A percentile compares a stretch with the other conserved stretches of the same genome.
These are phyloP conservation scores for Aspergillus incahuasiensis DNA, from an alignment of 495 filamentous ascomycete genomes.

Conservation along the genomic window DNA sequence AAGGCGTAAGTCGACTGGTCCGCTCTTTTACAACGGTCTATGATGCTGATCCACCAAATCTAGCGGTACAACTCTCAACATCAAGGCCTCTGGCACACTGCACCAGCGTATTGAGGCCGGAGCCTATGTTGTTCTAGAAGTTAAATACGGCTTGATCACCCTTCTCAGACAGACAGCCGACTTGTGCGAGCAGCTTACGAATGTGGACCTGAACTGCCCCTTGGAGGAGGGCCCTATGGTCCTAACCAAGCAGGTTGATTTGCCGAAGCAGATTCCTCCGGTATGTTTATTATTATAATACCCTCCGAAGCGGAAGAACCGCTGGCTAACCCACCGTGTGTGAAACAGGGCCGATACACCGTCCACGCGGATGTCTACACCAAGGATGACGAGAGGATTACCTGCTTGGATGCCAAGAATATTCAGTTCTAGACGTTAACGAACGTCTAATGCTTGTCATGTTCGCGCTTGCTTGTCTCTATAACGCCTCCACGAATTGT, in stretches of 20 bases:
- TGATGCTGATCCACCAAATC: constrained; percentile 12
- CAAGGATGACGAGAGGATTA: constrained; percentile 62
- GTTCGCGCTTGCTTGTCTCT: background rate
- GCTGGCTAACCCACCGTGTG: constrained; percentile 8
- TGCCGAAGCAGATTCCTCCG: constrained; percentile 85
- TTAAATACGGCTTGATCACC: constrained; percentile 89
- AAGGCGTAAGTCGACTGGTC: constrained; percentile 59
- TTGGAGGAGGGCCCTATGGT: constrained; percentile 67
- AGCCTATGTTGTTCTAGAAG: constrained; percentile 71
- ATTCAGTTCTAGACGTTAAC: constrained; percentile 29
- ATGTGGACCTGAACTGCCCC: constrained; percentile 87
- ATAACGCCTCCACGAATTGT: constrained; percentile 4
- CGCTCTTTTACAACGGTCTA: background rate
- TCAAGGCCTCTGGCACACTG: constrained; percentile 71
- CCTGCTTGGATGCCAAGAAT: constrained; percentile 67
- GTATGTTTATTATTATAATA: constrained; percentile 53
- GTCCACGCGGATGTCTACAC: constrained; percentile 82
- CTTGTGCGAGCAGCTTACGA: constrained; percentile 80
- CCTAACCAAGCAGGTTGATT: constrained; percentile 73
- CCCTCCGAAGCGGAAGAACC: background rate
- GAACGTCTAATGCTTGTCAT: background rate
- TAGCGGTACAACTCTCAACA: constrained; percentile 75
- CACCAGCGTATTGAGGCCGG: constrained; percentile 64
- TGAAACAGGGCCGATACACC: constrained; percentile 73
- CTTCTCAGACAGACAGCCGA: constrained; percentile 73